These are phyloP conservation scores for Myriosclerotinia scirpicola DNA, from an alignment of 2,329 filamentous ascomycete species.

Conservation along the genomic window DNA sequence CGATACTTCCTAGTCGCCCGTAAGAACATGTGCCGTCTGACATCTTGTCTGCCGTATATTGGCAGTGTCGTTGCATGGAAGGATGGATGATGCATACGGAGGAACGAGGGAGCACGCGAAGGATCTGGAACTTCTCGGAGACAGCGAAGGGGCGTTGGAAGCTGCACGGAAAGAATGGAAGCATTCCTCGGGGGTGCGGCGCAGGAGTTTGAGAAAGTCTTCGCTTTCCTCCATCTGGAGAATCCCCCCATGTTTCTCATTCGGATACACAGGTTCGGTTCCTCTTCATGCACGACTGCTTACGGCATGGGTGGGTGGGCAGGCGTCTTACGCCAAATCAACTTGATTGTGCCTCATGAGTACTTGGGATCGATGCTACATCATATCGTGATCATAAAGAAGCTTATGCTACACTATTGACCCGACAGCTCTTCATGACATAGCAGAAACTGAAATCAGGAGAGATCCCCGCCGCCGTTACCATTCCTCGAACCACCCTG, in stretches of 20 bases:
- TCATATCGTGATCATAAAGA: constrained; percentile 17
- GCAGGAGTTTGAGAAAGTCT: constrained; percentile 18
- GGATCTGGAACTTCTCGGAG: constrained; percentile 7
- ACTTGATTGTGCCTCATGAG: constrained; percentile 19
- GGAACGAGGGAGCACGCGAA: constrained; percentile 13
- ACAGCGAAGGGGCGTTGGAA: constrained; percentile 12
- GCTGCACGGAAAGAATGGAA: constrained; percentile 7
- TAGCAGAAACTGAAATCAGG: not conserved
- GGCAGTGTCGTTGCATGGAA: constrained; percentile 12
- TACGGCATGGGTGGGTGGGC: constrained; percentile 15
- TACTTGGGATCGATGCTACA: constrained; percentile 13
- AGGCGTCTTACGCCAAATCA: constrained; percentile 14
- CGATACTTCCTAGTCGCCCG: constrained; percentile 4
- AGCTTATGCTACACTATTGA: constrained; percentile 24
- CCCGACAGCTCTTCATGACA: not conserved
- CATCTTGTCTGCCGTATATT: constrained; percentile 21
- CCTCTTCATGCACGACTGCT: constrained; percentile 7
- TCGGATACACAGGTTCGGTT: constrained; percentile 13
- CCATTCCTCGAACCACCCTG: not conserved
- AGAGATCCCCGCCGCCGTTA: constrained; percentile 5
- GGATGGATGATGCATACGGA: constrained; percentile 8
- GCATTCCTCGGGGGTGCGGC: constrained; percentile 11
- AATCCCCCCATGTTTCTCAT: constrained; percentile 18
- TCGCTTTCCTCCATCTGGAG: not conserved
- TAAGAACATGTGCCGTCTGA: constrained; percentile 21